phyloP scores from a whole-genome alignment of 257 asterid species.

The Euphrasia confusa region DNA sequence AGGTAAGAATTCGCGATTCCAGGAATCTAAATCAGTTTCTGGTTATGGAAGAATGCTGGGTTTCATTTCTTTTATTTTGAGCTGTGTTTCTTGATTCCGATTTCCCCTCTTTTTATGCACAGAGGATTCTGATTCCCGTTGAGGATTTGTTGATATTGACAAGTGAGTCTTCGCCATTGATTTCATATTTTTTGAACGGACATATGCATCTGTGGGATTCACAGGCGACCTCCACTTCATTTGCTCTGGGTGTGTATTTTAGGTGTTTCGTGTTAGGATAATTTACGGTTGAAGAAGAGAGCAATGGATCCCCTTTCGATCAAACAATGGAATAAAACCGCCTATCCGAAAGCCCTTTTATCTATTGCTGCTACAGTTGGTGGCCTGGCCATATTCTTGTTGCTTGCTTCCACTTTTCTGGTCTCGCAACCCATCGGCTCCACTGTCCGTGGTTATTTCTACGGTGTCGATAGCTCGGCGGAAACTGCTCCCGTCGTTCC shows the following conservation, averaged over 20 bases:
- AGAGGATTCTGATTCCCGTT: constrained; percentile 9
- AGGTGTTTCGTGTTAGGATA: constrained; percentile 20
- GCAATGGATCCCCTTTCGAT: constrained; percentile 45
- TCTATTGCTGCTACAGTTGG: constrained; percentile 58
- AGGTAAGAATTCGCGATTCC: too few species aligned
- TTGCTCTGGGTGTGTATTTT: too few species aligned
- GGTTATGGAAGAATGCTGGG: too few species aligned
- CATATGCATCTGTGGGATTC: neutral
- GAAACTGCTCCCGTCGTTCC: constrained; percentile 24
- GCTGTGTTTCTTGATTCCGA: too few species aligned
- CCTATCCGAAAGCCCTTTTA: constrained; percentile 55
- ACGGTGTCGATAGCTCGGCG: constrained; percentile 23
- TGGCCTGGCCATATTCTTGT: constrained; percentile 59
- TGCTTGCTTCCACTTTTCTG: constrained; percentile 66
- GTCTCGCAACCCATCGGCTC: constrained; percentile 58
- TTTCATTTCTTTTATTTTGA: too few species aligned
- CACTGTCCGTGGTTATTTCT: constrained; percentile 47
- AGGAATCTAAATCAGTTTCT: too few species aligned
- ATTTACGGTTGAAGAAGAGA: constrained; percentile 22
- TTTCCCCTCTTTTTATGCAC: neutral
- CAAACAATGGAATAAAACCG: constrained; percentile 41
- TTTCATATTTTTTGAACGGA: constrained; percentile 3
- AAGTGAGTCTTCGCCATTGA: neutral
- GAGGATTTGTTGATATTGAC: constrained; percentile 5
- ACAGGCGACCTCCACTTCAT: neutral